A percentile compares a stretch with the other conserved stretches of the same genome.
phyloP scores from a whole-genome alignment of 2,329 filamentous ascomycete species.

The Sarocladiaceae sp. region DNA sequence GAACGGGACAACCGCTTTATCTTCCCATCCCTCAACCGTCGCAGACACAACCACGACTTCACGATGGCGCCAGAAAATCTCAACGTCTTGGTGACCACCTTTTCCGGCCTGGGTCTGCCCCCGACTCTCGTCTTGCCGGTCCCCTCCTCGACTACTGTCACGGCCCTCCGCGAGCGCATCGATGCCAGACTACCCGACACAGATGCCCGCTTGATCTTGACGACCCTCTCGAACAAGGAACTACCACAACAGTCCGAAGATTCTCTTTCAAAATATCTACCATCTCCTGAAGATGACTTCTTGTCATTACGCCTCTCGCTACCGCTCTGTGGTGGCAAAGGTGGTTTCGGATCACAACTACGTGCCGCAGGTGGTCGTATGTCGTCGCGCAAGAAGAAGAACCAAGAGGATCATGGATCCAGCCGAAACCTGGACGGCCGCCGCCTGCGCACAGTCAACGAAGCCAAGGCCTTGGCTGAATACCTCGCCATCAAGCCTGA shows the following conservation, averaged over 20 bases:
- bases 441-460: slow-evolving; percentile 83
- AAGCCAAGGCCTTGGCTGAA: slow-evolving; percentile 92
- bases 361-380: slow-evolving; percentile 96
- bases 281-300: slow-evolving; percentile 57
- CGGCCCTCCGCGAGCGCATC: slow-evolving; percentile 62
- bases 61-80: slow-evolving; percentile 56
- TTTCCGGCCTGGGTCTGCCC: slow-evolving; percentile 77
- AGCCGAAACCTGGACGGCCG: slow-evolving; percentile 92
- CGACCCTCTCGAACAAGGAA: slow-evolving; percentile 74
- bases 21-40: background rate
- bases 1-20: too few relatives aligned
- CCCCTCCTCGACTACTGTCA: slow-evolving; percentile 58
- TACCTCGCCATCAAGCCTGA: slow-evolving; percentile 95
- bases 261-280: slow-evolving; percentile 60
- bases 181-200: slow-evolving; percentile 56
- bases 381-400: slow-evolving; percentile 89
- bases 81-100: slow-evolving; percentile 82
- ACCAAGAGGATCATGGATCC: slow-evolving; percentile 80
- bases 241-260: slow-evolving; percentile 50
- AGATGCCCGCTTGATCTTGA: slow-evolving; percentile 66
- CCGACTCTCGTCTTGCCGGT: slow-evolving; percentile 78
- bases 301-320: slow-evolving; percentile 77
- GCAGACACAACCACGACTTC: background rate
- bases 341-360: slow-evolving; percentile 95
- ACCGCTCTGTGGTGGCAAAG: slow-evolving; percentile 87